Base-by-base conservation (phyloP, 768 basidiomycete genomes). In the Hypholoma sublateritium region DNA sequence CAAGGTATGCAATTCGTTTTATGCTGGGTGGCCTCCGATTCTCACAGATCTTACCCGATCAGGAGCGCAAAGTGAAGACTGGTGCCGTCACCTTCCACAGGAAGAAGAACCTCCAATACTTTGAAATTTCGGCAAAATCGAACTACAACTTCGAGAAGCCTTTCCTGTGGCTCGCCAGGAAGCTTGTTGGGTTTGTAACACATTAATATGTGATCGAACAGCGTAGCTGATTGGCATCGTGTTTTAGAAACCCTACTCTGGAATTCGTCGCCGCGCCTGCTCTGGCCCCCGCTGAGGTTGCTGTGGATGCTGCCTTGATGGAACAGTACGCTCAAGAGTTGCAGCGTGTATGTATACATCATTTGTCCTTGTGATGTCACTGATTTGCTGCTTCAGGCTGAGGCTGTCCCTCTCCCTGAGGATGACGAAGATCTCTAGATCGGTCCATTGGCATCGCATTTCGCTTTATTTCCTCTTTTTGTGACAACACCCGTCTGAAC, bases 61-160 rank as follows among this genome's bases (percentile, higher is more conserved):
- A 98, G 96, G 97, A 99, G 77, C 94, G 97, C 61, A 99, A 99
- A 85, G 97, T 99, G 65, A 99, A 98, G 84, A 98, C 96, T 21
- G 93, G 93, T 50, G 87, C 89, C 42, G 97, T 99, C 59, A 99
- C 97, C 44, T 99, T 99, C 89, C 97, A 98, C 83, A 85, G 97
- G 71, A 99, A 99, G 92, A 99, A 99, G 85, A 98, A 96, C 77
- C 84, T 99, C 51, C 97, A 98, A 72, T 99, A 99, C 81, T 99
- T 95, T 72, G 97, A 99, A 70, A 98, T 99, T 65, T 98, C 97
- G 0, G 97, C 97, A 53, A 99, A 99, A 78, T 98, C 95, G 45
- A 99, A 99, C 83, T 99, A 98, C 76, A 99, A 99, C 82, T 98
- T 98, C 70, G 97, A 99, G 78, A 98, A 98, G 74, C 97, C 97